Evolutionary conservation across 2,329 filamentous ascomycete genomes (phyloP).

Genomic region (Tolypocladium sp.): DNA sequence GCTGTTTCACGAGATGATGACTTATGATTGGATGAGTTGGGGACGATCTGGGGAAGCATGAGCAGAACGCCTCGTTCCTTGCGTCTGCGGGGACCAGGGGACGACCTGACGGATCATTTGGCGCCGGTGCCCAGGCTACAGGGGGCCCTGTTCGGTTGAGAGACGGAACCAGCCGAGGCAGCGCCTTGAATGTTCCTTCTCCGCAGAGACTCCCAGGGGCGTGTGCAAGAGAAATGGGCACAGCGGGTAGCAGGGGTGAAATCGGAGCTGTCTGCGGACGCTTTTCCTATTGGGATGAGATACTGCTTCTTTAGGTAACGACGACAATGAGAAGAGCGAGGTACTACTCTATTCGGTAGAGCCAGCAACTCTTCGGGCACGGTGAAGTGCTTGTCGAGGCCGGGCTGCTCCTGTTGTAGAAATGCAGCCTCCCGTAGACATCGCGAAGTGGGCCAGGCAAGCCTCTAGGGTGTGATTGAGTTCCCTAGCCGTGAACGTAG

Average conservation of each 20-base stretch:
- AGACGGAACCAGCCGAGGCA: not conserved
- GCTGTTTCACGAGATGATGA: slow-evolving; percentile 38
- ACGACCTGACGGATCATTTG: slow-evolving; percentile 5
- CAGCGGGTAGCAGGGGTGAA: not conserved
- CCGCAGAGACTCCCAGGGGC: not conserved
- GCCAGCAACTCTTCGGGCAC: slow-evolving; percentile 10
- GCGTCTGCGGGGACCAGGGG: slow-evolving; percentile 14
- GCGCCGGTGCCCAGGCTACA: slow-evolving; percentile 10
- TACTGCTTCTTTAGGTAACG: slow-evolving; percentile 21
- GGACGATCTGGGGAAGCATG: slow-evolving; percentile 23
- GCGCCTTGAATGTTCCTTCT: not conserved
- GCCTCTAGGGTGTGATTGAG: not conserved
- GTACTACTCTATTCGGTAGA: slow-evolving; percentile 11
- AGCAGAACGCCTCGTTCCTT: slow-evolving; percentile 35
- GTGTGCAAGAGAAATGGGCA: not conserved
- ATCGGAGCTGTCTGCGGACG: slow-evolving; percentile 9
- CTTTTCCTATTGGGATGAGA: slow-evolving; percentile 23
- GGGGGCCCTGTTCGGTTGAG: slow-evolving; percentile 4
- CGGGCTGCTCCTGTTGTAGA: not conserved
- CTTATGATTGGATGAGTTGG: slow-evolving; percentile 41
- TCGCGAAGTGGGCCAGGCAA: not conserved
- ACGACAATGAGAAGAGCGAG: slow-evolving; percentile 7
- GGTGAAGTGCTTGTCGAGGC: slow-evolving; percentile 7
- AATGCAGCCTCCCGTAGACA: not conserved
- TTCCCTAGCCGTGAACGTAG: not conserved